A percentile compares a stretch with the other conserved stretches of the same genome.
These are phyloP conservation scores for Cladophialophora carrionii DNA, from an alignment of 2,329 filamentous ascomycete genomes.

Conservation along the genomic window DNA sequence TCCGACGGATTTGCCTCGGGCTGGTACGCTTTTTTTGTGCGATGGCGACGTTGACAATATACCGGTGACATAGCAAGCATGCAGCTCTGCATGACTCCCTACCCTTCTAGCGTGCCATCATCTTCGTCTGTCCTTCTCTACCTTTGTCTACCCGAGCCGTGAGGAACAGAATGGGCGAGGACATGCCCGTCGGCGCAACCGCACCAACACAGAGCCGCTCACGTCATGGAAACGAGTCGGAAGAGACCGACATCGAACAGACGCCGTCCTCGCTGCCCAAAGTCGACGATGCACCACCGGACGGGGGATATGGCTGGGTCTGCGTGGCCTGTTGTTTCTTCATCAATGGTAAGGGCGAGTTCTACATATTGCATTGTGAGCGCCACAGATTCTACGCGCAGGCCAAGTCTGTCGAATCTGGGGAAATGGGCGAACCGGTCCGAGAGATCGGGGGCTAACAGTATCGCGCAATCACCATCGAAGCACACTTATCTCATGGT, in stretches of 20 bases:
- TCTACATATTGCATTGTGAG: neutral
- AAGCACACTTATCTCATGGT: constrained; percentile 3
- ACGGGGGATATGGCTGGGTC: constrained; percentile 67
- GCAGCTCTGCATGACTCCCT: neutral
- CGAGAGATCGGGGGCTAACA: constrained; percentile 18
- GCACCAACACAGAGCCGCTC: neutral
- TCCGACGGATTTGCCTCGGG: constrained; percentile 10
- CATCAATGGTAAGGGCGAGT: constrained; percentile 56
- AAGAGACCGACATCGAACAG: constrained; percentile 30
- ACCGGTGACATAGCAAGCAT: neutral
- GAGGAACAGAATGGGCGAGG: constrained; percentile 23
- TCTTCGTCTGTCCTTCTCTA: neutral
- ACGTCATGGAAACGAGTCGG: constrained; percentile 21
- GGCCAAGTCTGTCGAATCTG: constrained; percentile 11
- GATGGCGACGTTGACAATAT: constrained; percentile 2
- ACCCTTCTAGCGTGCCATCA: neutral
- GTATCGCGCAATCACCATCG: constrained; percentile 22
- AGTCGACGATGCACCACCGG: constrained; percentile 46
- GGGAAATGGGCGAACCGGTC: constrained; percentile 1
- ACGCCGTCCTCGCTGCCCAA: constrained; percentile 25
- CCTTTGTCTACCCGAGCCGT: neutral
- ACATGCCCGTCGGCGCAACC: constrained; percentile 12
- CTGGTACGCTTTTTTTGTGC: neutral
- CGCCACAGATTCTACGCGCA: neutral
- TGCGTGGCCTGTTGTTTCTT: constrained; percentile 59